Evolutionary conservation across 306 rosid species (phyloP).

Genomic region (Acacia melanoxylon): DNA sequence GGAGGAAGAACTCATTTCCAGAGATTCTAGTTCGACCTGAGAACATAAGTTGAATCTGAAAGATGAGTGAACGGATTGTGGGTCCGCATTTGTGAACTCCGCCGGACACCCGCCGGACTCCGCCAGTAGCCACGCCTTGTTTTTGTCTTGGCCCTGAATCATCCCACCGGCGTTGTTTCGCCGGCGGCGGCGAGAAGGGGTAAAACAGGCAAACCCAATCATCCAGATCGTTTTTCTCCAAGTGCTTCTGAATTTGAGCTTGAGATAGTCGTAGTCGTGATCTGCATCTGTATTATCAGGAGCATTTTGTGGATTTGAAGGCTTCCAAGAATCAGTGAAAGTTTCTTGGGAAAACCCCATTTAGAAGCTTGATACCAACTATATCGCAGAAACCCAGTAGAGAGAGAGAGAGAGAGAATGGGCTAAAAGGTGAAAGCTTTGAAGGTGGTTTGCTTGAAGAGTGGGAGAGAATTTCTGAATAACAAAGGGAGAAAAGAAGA

Average conservation of each 20-base stretch:
- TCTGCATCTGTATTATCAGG: slow-evolving; percentile 11
- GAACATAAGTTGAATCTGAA: slow-evolving; percentile 86
- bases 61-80: slow-evolving; percentile 83
- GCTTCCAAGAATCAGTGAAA: slow-evolving; percentile 35
- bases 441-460: slow-evolving; percentile 54
- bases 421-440: slow-evolving; percentile 8
- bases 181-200: slow-evolving; percentile 38
- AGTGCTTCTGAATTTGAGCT: slow-evolving; percentile 43
- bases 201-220: slow-evolving; percentile 49
- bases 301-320: slow-evolving; percentile 22
- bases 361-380: slow-evolving; percentile 40
- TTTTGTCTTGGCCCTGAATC: slow-evolving; percentile 20
- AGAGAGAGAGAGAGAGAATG: slow-evolving; percentile 8
- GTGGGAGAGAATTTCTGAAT: slow-evolving; percentile 47
- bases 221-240: slow-evolving; percentile 57
- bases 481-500: slow-evolving; percentile 6
- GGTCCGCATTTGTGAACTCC: slow-evolving; percentile 55
- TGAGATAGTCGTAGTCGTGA: slow-evolving; percentile 33
- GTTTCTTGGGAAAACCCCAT: slow-evolving; percentile 51
- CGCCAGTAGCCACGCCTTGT: slow-evolving; percentile 69
- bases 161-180: slow-evolving; percentile 11
- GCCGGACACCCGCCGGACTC: slow-evolving; percentile 69
- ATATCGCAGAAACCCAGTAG: slow-evolving; percentile 48
- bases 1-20: slow-evolving; percentile 54
- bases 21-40: slow-evolving; percentile 74